phyloP scores from a whole-genome alignment of 129 eudicot species.

The Escallonia herrerae region DNA sequence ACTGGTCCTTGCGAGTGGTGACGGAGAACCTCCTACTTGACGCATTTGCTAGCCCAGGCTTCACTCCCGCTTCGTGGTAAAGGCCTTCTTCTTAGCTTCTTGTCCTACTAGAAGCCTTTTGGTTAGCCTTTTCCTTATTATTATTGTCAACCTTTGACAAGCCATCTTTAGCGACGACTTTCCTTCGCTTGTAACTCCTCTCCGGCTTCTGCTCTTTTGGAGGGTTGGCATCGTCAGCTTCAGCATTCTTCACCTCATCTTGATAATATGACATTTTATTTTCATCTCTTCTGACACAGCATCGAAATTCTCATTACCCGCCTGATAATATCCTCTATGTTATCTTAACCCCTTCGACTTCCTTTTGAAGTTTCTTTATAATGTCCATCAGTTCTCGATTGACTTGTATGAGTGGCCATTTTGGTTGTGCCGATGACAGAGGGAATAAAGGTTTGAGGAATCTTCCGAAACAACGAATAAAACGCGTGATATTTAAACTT shows the following conservation, averaged over 20 bases:
- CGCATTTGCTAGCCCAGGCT: too few species aligned
- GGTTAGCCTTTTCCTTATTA: too few species aligned
- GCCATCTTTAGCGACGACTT: not conserved
- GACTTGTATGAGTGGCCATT: constrained; percentile 14
- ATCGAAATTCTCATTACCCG: not conserved
- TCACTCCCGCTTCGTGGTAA: too few species aligned
- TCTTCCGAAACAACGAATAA: not conserved
- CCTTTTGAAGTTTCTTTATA: constrained; percentile 10
- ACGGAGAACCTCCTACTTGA: too few species aligned
- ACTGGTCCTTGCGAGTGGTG: too few species aligned
- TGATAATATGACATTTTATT: not conserved
- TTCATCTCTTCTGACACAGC: not conserved
- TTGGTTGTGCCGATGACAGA: too few species aligned
- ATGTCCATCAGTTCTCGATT: constrained; percentile 17
- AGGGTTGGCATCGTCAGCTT: not conserved
- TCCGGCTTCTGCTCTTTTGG: not conserved
- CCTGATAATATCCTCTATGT: not conserved
- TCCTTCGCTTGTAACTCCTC: not conserved
- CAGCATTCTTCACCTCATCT: not conserved
- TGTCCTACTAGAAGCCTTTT: too few species aligned
- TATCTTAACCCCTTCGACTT: not conserved
- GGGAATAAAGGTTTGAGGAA: too few species aligned
- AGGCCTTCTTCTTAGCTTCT: too few species aligned
- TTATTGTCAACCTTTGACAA: not conserved
- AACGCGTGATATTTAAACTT: not conserved